Evolutionary conservation across 805 yeast species (phyloP).

Genomic region (Priceomyces carsonii): DNA sequence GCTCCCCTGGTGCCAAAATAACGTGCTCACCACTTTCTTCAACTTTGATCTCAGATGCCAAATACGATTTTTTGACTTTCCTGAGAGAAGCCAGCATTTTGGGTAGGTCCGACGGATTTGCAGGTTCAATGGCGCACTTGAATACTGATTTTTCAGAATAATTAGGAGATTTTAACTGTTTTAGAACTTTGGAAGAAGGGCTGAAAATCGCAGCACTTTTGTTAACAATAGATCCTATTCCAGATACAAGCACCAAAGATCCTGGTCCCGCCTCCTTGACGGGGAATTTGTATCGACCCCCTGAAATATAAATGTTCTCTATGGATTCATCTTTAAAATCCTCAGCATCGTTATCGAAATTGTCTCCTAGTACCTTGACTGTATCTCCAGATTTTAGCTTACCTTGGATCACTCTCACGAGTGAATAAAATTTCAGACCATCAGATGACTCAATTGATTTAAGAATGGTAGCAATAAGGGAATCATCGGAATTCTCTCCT

Average conservation of each 20-base stretch:
- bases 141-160: slow-evolving; percentile 59
- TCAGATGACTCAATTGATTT: slow-evolving; percentile 60
- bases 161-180: slow-evolving; percentile 39
- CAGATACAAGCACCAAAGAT: slow-evolving; percentile 64
- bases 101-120: slow-evolving; percentile 76
- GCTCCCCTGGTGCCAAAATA: slow-evolving; percentile 80
- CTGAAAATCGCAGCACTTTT: slow-evolving; percentile 63
- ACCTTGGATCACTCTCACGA: slow-evolving; percentile 68
- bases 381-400: slow-evolving; percentile 45
- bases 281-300: slow-evolving; percentile 68
- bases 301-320: slow-evolving; percentile 51
- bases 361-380: slow-evolving; percentile 59
- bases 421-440: slow-evolving; percentile 52
- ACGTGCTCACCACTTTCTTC: slow-evolving; percentile 91
- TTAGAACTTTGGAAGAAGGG: slow-evolving; percentile 13
- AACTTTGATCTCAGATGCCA: slow-evolving; percentile 65
- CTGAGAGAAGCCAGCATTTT: slow-evolving; percentile 69
- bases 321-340: slow-evolving; percentile 48
- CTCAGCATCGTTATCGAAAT: slow-evolving; percentile 50
- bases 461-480: slow-evolving; percentile 28
- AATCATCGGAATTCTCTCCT: background rate
- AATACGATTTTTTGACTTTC: slow-evolving; percentile 59
- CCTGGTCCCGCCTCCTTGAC: slow-evolving; percentile 62
- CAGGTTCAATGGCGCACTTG: slow-evolving; percentile 83
- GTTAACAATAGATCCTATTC: slow-evolving; percentile 55